Conservation (phyloP, 1,284 basidiomycete genomes). For the Ganoderma lingzhi region DNA sequence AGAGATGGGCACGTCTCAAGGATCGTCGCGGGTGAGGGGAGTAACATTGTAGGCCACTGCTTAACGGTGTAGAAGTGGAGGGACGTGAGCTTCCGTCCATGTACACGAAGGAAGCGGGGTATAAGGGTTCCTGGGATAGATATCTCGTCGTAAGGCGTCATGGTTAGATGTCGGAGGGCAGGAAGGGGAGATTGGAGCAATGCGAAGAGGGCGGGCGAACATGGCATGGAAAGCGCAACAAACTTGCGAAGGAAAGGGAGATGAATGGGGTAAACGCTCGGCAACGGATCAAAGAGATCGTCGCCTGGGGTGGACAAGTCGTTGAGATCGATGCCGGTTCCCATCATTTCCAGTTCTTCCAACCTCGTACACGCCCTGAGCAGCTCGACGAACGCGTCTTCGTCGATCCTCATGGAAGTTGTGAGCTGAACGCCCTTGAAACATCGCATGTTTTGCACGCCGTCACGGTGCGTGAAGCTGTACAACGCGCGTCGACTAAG, state of each 20-base stretch:
- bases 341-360: slow-evolving; percentile 73
- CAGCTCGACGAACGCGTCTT: slow-evolving; percentile 51
- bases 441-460: slow-evolving; percentile 57
- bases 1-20: slow-evolving; percentile 65
- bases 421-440: slow-evolving; percentile 64
- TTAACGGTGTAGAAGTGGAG: slow-evolving; percentile 76
- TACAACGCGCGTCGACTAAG: slow-evolving; percentile 67
- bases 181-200: slow-evolving; percentile 73
- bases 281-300: slow-evolving; percentile 32
- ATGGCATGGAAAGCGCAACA: slow-evolving; percentile 71
- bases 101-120: slow-evolving; percentile 66
- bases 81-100: slow-evolving; percentile 68
- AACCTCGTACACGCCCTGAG: slow-evolving; percentile 65
- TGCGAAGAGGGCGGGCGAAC: slow-evolving; percentile 67
- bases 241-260: slow-evolving; percentile 71
- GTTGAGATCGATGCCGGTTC: slow-evolving; percentile 59
- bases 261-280: slow-evolving; percentile 50
- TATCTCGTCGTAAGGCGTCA: slow-evolving; percentile 78
- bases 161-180: slow-evolving; percentile 67
- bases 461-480: slow-evolving; percentile 64
- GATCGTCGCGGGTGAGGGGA: slow-evolving; percentile 63
- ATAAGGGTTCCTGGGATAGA: slow-evolving; percentile 64
- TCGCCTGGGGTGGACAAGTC: slow-evolving; percentile 52
- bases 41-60: slow-evolving; percentile 76
- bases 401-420: slow-evolving; percentile 27